Evolutionary conservation across 441 rosid species (phyloP).

Genomic region (Flueggea neowawraea): DNA sequence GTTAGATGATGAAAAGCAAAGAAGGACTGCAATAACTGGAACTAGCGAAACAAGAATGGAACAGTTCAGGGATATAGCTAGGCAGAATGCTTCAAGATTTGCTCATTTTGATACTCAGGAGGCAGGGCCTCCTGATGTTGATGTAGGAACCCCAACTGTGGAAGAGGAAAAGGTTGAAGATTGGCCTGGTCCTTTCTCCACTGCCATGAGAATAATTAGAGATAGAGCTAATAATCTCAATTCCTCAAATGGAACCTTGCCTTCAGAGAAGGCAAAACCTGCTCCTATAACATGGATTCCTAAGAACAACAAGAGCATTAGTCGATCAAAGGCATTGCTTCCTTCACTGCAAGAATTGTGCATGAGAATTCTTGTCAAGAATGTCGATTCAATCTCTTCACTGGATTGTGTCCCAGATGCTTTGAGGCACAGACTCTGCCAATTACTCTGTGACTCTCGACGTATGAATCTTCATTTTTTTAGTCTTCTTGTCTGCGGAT

Average conservation of each 20-base stretch:
- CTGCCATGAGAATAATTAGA: constrained; percentile 88
- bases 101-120: constrained; percentile 57
- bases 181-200: constrained; percentile 99
- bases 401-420: constrained; percentile 81
- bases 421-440: constrained; percentile 60
- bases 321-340: constrained; percentile 17
- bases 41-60: constrained; percentile 28
- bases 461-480: constrained; percentile 51
- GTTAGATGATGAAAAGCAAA: constrained; percentile 12
- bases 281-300: constrained; percentile 62
- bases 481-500: constrained; percentile 55
- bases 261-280: constrained; percentile 21
- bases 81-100: constrained; percentile 61
- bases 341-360: constrained; percentile 68
- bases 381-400: constrained; percentile 77
- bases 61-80: constrained; percentile 57
- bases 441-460: constrained; percentile 67
- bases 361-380: constrained; percentile 51
- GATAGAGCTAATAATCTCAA: constrained; percentile 47
- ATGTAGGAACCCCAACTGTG: constrained; percentile 23
- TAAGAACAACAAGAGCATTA: constrained; percentile 20
- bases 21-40: background rate
- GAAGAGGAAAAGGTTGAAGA: constrained; percentile 59
- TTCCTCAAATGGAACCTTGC: constrained; percentile 8
- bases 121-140: constrained; percentile 25